Conservation (phyloP, 306 rosid genomes). For the Malus sieversii region DNA sequence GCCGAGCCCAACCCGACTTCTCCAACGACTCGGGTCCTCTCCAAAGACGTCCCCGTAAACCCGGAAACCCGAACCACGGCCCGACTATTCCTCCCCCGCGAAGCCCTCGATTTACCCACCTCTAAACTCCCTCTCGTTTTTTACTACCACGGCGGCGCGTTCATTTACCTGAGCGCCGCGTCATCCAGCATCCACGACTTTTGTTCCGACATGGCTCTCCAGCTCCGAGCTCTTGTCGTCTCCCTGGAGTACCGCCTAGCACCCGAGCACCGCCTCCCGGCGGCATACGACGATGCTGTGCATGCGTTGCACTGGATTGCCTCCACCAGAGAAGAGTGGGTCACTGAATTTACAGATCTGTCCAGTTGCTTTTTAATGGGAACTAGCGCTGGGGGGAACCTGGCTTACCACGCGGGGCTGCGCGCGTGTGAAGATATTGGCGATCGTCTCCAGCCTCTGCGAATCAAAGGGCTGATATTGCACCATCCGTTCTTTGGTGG, state of each 20-base stretch:
- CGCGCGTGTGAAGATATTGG: not conserved
- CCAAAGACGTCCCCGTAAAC: not conserved
- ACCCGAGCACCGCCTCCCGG: constrained; percentile 28
- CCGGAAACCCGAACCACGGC: not conserved
- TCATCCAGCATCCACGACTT: constrained; percentile 22
- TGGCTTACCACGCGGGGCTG: constrained; percentile 24
- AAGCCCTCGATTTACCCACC: not conserved
- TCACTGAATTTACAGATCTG: constrained; percentile 16
- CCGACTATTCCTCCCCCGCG: not conserved
- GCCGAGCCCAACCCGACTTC: not conserved
- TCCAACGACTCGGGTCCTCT: not conserved
- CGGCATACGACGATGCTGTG: constrained; percentile 35
- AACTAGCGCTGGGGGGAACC: constrained; percentile 38
- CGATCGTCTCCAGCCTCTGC: constrained; percentile 10
- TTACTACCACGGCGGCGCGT: not conserved
- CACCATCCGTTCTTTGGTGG: constrained; percentile 48
- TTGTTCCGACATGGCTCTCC: constrained; percentile 16
- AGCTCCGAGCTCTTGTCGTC: constrained; percentile 16
- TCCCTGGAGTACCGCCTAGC: constrained; percentile 34
- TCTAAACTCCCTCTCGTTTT: not conserved
- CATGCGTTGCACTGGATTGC: constrained; percentile 30
- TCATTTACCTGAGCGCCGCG: constrained; percentile 6
- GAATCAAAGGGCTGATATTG: constrained; percentile 35
- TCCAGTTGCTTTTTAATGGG: constrained; percentile 29
- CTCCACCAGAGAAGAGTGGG: constrained; percentile 21